Conservation (phyloP, 768 basidiomycete genomes). For the Lactarius evosmus region DNA sequence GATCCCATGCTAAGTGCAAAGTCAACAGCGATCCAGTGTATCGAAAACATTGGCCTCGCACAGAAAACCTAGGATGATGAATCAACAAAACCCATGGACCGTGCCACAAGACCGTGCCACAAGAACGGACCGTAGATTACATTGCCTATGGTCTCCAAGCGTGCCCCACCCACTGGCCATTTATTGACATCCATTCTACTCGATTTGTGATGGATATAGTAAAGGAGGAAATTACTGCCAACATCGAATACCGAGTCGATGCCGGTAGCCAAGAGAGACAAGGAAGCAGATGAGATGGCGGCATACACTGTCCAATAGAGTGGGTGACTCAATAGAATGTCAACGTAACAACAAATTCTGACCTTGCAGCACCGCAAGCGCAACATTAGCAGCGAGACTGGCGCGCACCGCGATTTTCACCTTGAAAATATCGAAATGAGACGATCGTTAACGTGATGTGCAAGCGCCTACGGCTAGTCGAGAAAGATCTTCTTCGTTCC, state of each 20-base stretch:
- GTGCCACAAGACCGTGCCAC: constrained; percentile 23
- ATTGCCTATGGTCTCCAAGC: constrained; percentile 87
- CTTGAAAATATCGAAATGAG: constrained; percentile 38
- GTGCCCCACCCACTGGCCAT: constrained; percentile 91
- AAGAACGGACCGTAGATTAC: constrained; percentile 65
- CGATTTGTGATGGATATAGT: constrained; percentile 75
- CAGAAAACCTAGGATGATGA: constrained; percentile 45
- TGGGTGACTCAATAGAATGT: constrained; percentile 3
- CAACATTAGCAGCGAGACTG: constrained; percentile 74
- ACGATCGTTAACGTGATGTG: background rate
- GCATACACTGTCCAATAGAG: constrained; percentile 70
- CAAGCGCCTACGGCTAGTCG: constrained; percentile 57
- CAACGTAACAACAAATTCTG: constrained; percentile 27
- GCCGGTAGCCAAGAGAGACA: constrained; percentile 85
- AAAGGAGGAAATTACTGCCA: constrained; percentile 79
- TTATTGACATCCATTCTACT: constrained; percentile 68
- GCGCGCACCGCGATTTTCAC: constrained; percentile 87
- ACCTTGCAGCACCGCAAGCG: constrained; percentile 72
- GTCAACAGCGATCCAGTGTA: background rate
- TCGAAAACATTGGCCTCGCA: constrained; percentile 30
- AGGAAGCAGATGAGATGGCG: constrained; percentile 76
- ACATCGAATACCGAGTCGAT: constrained; percentile 87
- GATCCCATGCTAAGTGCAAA: constrained; percentile 67
- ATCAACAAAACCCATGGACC: background rate
- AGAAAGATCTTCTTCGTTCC: constrained; percentile 58